Evolutionary conservation across 148 eudicot species (phyloP).

Genomic region (Camellia lanceoleosa): DNA sequence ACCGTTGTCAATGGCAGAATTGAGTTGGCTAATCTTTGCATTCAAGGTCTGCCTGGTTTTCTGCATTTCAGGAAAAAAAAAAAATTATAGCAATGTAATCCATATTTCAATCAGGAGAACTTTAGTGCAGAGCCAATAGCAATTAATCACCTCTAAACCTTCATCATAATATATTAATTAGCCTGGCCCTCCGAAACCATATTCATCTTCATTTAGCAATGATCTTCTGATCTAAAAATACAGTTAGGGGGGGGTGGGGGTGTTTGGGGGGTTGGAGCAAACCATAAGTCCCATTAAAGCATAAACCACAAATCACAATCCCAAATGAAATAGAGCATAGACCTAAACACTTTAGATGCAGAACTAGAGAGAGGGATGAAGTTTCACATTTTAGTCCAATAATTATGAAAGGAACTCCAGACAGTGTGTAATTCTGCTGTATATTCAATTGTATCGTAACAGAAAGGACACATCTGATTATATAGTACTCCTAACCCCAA

Average conservation of each 20-base stretch:
- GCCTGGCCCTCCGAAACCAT: slow-evolving; percentile 76
- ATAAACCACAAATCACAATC: background rate
- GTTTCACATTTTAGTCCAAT: background rate
- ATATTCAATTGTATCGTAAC: no score
- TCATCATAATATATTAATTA: slow-evolving; percentile 73
- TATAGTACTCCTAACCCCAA: no score
- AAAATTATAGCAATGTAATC: slow-evolving; percentile 2
- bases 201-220: slow-evolving; percentile 71
- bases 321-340: no score
- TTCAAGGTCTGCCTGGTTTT: slow-evolving; percentile 70
- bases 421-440: no score
- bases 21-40: slow-evolving; percentile 68
- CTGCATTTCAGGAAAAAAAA: slow-evolving; percentile 32
- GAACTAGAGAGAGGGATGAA: background rate
- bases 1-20: slow-evolving; percentile 81
- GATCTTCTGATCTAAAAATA: slow-evolving; percentile 59
- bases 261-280: no score
- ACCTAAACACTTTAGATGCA: no score
- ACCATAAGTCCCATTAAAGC: background rate
- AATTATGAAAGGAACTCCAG: background rate
- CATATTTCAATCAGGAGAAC: slow-evolving; percentile 7
- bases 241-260: background rate
- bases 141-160: slow-evolving; percentile 63
- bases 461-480: no score
- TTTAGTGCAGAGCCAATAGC: background rate